Base-by-base conservation (phyloP, 2,329 filamentous ascomycete species). In the Sclerotinia spermophila region DNA sequence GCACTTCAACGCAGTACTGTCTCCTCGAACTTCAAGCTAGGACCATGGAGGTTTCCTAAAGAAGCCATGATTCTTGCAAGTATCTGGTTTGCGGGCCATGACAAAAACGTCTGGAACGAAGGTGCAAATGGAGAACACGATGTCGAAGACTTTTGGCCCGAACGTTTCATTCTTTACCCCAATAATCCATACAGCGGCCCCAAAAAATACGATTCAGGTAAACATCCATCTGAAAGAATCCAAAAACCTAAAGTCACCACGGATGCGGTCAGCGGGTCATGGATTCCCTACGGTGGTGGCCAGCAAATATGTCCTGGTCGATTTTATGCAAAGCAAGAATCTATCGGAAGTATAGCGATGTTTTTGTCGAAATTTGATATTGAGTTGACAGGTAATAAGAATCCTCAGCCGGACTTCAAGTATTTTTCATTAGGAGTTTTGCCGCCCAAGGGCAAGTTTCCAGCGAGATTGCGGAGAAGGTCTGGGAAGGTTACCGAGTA, bases 271-370 rank as follows among this genome's bases (percentile, higher is more conserved):
- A 76, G 75, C 11, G 79, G 78, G 0, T 77, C 77, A 0, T 82
- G 77, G 73, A 76, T 81, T 4, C 80, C 80, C 0, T 82, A 77
- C 38, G 80, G 81, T 0, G 80, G 80, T 3, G 79, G 80, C 0
- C 71, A 71, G 6, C 75, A 76, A 11, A 77, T 80, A 33, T 82
- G 81, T 38, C 81, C 80, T 0, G 80, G 81, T 1, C 78, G 78
- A 0, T 78, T 79, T 53, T 81, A 80, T 45, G 79, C 81, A 1
- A 81, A 82, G 44, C 75, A 77, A 21, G 77, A 81, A 65, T 76
- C 79, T 0, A 77, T 81, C 45, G 71, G 77, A 1, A 75, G 75
- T 0, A 72, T 80, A 21, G 78, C 79, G 1, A 55, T 81, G 35
- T 75, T 81, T 27, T 71, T 81, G 11, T 71, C 73, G 0, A 76